A percentile compares a stretch with the other conserved stretches of the same genome.
Evolutionary conservation across 2,329 filamentous ascomycete species (phyloP).

Genomic region (Monascus ruber): DNA sequence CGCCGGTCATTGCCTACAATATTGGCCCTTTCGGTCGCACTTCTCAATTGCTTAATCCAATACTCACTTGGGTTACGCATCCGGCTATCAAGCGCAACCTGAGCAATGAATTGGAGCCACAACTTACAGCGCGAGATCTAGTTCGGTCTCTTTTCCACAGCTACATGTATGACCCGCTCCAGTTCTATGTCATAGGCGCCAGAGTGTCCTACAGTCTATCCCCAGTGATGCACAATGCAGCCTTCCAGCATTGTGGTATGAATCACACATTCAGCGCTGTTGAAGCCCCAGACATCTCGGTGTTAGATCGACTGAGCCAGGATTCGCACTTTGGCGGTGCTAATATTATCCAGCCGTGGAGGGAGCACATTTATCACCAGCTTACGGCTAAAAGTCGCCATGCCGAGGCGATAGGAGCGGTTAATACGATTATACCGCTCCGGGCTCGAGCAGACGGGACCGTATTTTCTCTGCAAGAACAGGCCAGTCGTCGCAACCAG

Average conservation of each 20-base stretch:
- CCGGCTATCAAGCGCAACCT: slow-evolving; percentile 18
- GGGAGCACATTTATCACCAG: slow-evolving; percentile 27
- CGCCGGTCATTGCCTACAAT: slow-evolving; percentile 31
- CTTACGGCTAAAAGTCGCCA: slow-evolving; percentile 29
- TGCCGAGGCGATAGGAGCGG: slow-evolving; percentile 34
- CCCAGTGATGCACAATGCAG: slow-evolving; percentile 33
- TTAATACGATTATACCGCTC: slow-evolving; percentile 35
- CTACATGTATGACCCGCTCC: slow-evolving; percentile 30
- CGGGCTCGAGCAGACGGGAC: slow-evolving; percentile 24
- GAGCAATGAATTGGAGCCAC: slow-evolving; percentile 17
- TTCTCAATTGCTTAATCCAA: slow-evolving; percentile 33
- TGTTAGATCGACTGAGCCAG: slow-evolving; percentile 25
- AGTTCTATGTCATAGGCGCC: slow-evolving; percentile 32
- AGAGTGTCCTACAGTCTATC: slow-evolving; percentile 33
- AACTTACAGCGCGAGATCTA: slow-evolving; percentile 27
- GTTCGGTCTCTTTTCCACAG: slow-evolving; percentile 29
- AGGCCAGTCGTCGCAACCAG: slow-evolving; percentile 32
- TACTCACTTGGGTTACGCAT: slow-evolving; percentile 31
- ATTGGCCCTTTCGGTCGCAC: slow-evolving; percentile 29
- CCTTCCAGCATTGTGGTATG: slow-evolving; percentile 28
- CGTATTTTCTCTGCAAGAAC: slow-evolving; percentile 26
- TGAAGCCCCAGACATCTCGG: slow-evolving; percentile 24
- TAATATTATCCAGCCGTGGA: slow-evolving; percentile 34
- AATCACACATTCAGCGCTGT: slow-evolving; percentile 29
- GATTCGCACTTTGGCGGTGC: slow-evolving; percentile 31